Evolutionary conservation across 192 early-diverging fungal species (phyloP).

Genomic region (Rhizoclosmatium sp.): DNA sequence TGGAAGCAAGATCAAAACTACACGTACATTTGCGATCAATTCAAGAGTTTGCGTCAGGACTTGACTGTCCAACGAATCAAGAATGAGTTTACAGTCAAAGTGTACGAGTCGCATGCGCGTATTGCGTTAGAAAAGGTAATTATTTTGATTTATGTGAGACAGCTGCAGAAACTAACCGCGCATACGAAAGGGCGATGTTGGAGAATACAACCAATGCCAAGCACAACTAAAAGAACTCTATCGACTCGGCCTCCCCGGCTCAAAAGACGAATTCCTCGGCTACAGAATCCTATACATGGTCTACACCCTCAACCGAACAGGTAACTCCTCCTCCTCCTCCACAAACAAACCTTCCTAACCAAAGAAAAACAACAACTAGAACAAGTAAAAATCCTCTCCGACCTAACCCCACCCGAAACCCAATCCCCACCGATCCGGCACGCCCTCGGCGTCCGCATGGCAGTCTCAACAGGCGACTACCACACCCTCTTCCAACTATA

Average conservation of each 20-base stretch:
- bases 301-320: slow-evolving; percentile 84
- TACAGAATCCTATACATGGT: slow-evolving; percentile 94
- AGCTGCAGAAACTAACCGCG: neutral
- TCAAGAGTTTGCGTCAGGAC: slow-evolving; percentile 96
- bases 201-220: slow-evolving; percentile 98
- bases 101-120: slow-evolving; percentile 94
- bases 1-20: slow-evolving; percentile 91
- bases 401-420: slow-evolving; percentile 76
- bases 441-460: slow-evolving; percentile 84
- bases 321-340: slow-evolving; percentile 47
- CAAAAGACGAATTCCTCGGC: slow-evolving; percentile 89
- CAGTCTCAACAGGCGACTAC: slow-evolving; percentile 85
- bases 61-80: slow-evolving; percentile 94
- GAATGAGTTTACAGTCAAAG: slow-evolving; percentile 91
- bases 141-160: slow-evolving; percentile 13
- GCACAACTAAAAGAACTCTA: slow-evolving; percentile 93
- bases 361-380: slow-evolving; percentile 54
- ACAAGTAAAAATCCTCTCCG: slow-evolving; percentile 78
- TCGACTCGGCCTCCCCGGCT: slow-evolving; percentile 67
- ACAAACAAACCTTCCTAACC: neutral
- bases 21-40: slow-evolving; percentile 95
- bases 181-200: slow-evolving; percentile 77
- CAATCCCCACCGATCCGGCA: slow-evolving; percentile 71
- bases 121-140: slow-evolving; percentile 92
- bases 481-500: slow-evolving; percentile 85